These are phyloP conservation scores for Tolypocladium sp. DNA, from an alignment of 2,329 filamentous ascomycete genomes.

Conservation along the genomic window DNA sequence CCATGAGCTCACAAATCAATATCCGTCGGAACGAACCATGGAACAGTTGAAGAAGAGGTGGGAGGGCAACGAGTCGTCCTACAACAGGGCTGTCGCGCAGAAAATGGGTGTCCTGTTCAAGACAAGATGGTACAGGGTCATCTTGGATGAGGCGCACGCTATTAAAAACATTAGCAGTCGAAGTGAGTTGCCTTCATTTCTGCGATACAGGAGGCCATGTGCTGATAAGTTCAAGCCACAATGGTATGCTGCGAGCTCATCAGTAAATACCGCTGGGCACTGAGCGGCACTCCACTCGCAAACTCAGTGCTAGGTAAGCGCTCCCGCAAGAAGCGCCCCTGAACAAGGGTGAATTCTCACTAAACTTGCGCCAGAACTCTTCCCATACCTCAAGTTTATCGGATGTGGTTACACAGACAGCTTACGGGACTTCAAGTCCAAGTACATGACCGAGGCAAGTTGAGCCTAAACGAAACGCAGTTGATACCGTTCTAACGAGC, in stretches of 20 bases:
- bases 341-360: no score
- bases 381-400: conserved; percentile 23
- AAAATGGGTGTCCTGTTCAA: conserved; percentile 9
- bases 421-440: conserved; percentile 2
- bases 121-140: conserved; percentile 37
- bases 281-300: conserved; percentile 25
- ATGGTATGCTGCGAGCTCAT: conserved; percentile 13
- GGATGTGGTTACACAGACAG: conserved; percentile 7
- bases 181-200: conserved; percentile 12
- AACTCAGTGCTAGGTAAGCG: conserved; percentile 12
- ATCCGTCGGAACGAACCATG: no score
- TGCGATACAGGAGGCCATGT: no score
- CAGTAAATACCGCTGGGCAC: conserved; percentile 22
- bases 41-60: no score
- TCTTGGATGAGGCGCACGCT: conserved; percentile 47
- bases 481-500: no score
- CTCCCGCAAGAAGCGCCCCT: no score
- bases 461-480: no score
- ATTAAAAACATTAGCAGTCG: conserved; percentile 39
- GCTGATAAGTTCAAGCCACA: conserved; percentile 6
- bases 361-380: conserved; percentile 19
- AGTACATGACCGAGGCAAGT: conserved; percentile 11
- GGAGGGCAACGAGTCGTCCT: conserved; percentile 8
- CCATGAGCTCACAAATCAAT: conserved; percentile 12
- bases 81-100: conserved; percentile 31